These are phyloP conservation scores for Setaria italica DNA, from an alignment of 202 grass and related monocot species.

Conservation along the genomic window DNA sequence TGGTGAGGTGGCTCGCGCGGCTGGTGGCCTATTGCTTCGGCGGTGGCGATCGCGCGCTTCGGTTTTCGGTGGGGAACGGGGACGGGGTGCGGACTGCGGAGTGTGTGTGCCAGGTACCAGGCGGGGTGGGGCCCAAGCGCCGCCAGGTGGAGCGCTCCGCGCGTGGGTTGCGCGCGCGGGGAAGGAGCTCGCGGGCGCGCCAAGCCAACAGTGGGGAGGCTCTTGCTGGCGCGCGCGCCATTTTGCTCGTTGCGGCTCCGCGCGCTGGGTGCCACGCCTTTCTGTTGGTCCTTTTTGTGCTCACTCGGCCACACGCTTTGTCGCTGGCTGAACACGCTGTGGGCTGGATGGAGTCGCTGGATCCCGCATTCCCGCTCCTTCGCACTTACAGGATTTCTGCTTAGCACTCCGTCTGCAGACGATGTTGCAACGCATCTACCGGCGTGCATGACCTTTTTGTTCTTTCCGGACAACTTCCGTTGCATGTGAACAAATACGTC, in stretches of 20 bases:
- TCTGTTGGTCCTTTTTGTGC: background rate
- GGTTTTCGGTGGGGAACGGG: background rate
- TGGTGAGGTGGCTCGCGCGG: background rate
- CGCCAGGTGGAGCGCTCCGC: conserved; percentile 1
- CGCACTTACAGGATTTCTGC: too few relatives aligned
- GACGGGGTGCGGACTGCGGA: background rate
- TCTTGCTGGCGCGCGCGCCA: too few relatives aligned
- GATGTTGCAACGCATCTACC: too few relatives aligned
- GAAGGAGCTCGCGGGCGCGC: background rate
- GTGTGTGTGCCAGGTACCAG: background rate
- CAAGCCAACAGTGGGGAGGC: conserved; percentile 19
- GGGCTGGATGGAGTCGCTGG: too few relatives aligned
- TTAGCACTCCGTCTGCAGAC: too few relatives aligned
- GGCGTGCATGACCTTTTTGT: too few relatives aligned
- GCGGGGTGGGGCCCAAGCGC: background rate
- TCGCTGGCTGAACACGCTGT: too few relatives aligned
- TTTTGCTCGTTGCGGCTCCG: too few relatives aligned
- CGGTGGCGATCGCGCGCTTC: conserved; percentile 3
- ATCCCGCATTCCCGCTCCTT: too few relatives aligned
- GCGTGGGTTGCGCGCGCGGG: background rate
- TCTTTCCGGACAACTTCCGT: too few relatives aligned
- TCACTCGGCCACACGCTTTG: background rate
- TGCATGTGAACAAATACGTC: too few relatives aligned
- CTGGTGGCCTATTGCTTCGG: background rate
- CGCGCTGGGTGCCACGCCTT: background rate